These are phyloP conservation scores for Naganishia vishniacii DNA, from an alignment of 768 basidiomycete species.

Conservation along the genomic window DNA sequence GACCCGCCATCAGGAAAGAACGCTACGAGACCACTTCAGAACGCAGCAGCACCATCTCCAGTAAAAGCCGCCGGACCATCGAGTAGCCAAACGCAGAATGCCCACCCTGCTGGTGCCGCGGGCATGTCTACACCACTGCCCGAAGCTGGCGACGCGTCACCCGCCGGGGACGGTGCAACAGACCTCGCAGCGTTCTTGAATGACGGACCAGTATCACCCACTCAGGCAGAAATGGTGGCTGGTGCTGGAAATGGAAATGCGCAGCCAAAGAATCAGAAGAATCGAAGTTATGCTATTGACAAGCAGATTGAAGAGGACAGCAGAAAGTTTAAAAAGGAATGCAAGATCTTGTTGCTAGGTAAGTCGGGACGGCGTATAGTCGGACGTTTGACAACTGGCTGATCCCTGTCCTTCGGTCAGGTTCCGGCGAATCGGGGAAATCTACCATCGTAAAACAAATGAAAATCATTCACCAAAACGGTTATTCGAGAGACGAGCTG, in stretches of 20 bases:
- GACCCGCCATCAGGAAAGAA: background rate
- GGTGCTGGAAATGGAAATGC: slow-evolving; percentile 18
- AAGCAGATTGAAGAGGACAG: slow-evolving; percentile 78
- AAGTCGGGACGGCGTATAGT: slow-evolving; percentile 45
- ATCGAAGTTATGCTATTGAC: slow-evolving; percentile 59
- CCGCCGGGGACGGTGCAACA: slow-evolving; percentile 4
- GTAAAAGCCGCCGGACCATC: background rate
- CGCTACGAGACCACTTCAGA: background rate
- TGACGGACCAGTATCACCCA: slow-evolving; percentile 33
- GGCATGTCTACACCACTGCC: slow-evolving; percentile 18
- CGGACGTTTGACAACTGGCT: slow-evolving; percentile 1
- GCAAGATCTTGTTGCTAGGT: slow-evolving; percentile 91
- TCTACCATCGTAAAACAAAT: slow-evolving; percentile 96
- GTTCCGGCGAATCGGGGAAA: slow-evolving; percentile 92
- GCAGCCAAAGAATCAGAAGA: slow-evolving; percentile 34
- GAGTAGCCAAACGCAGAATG: background rate
- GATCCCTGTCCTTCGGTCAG: slow-evolving; percentile 49
- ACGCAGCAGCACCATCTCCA: background rate
- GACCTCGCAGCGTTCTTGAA: slow-evolving; percentile 30
- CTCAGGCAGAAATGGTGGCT: slow-evolving; percentile 18
- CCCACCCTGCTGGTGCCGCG: background rate
- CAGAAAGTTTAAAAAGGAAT: slow-evolving; percentile 73
- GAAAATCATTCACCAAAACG: slow-evolving; percentile 95
- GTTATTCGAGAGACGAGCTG: slow-evolving; percentile 73
- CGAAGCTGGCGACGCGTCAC: slow-evolving; percentile 23